These are phyloP conservation scores for Shiraia sp. DNA, from an alignment of 2,329 filamentous ascomycete species.

Conservation along the genomic window DNA sequence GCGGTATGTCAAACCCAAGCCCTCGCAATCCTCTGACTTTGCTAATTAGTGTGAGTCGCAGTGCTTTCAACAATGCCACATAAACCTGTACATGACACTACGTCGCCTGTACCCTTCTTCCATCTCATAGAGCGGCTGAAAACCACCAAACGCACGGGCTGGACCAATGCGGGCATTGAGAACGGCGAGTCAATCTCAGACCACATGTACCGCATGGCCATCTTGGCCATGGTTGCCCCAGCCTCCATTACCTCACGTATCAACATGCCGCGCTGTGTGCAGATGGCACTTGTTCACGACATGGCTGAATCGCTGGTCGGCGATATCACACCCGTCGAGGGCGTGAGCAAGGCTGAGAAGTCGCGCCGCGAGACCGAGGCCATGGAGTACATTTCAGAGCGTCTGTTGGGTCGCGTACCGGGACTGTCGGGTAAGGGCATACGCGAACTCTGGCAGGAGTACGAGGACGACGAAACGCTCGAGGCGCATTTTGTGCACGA, in stretches of 20 bases:
- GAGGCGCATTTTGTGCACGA: slow-evolving; percentile 94
- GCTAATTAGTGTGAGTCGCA: slow-evolving; percentile 20
- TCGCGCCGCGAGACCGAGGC: slow-evolving; percentile 80
- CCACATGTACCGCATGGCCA: slow-evolving; percentile 99
- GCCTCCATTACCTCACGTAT: slow-evolving; percentile 70
- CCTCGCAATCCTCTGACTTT: neutral
- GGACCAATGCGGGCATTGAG: slow-evolving; percentile 81
- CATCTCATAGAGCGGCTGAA: slow-evolving; percentile 93
- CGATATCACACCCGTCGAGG: slow-evolving; percentile 93
- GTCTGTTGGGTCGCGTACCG: slow-evolving; percentile 72
- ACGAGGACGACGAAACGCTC: slow-evolving; percentile 82
- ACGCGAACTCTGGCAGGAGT: slow-evolving; percentile 86
- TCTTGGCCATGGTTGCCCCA: slow-evolving; percentile 92
- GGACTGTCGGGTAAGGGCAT: slow-evolving; percentile 72
- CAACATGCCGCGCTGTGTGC: slow-evolving; percentile 81
- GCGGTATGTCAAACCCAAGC: slow-evolving; percentile 46
- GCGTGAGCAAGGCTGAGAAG: slow-evolving; percentile 85
- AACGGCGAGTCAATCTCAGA: slow-evolving; percentile 88
- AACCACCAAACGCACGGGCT: slow-evolving; percentile 94
- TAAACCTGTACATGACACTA: slow-evolving; percentile 60
- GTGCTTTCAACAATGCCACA: slow-evolving; percentile 68
- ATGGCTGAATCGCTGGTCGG: slow-evolving; percentile 96
- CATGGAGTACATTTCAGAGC: slow-evolving; percentile 85
- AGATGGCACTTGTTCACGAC: slow-evolving; percentile 95
- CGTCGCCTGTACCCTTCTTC: slow-evolving; percentile 86